Evolutionary conservation across 805 yeast genomes (phyloP).

Genomic region (Candida boleticola): DNA sequence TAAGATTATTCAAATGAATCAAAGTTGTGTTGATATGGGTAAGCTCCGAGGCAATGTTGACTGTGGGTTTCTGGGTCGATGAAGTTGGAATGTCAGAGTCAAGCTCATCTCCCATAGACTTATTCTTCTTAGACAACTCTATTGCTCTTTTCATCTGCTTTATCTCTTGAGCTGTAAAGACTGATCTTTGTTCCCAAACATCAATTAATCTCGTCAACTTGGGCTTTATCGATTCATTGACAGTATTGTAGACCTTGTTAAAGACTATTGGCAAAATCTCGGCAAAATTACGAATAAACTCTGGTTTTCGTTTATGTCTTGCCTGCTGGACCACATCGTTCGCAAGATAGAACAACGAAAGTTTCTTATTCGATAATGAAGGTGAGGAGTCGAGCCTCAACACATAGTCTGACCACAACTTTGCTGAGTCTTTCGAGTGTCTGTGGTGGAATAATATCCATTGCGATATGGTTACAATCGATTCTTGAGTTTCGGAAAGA

Average conservation of each 20-base stretch:
- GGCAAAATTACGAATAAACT: slow-evolving; percentile 58
- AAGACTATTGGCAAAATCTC: slow-evolving; percentile 45
- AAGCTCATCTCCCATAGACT: slow-evolving; percentile 2
- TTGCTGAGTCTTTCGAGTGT: slow-evolving; percentile 33
- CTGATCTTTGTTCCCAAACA: slow-evolving; percentile 57
- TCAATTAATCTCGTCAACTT: slow-evolving; percentile 50
- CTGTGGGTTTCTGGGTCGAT: neutral
- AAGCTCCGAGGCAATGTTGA: slow-evolving; percentile 28
- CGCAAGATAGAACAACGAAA: slow-evolving; percentile 65
- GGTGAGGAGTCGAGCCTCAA: slow-evolving; percentile 8
- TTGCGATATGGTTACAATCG: slow-evolving; percentile 44
- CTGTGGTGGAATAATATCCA: slow-evolving; percentile 48
- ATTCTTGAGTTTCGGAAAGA: slow-evolving; percentile 45
- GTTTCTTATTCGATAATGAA: slow-evolving; percentile 32
- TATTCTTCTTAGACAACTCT: slow-evolving; percentile 16
- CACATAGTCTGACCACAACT: slow-evolving; percentile 34
- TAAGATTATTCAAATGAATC: slow-evolving; percentile 24
- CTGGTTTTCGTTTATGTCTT: slow-evolving; percentile 56
- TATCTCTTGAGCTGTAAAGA: slow-evolving; percentile 36
- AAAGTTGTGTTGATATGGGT: slow-evolving; percentile 30
- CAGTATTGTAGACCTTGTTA: slow-evolving; percentile 22
- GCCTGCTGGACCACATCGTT: slow-evolving; percentile 84
- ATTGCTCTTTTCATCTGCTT: slow-evolving; percentile 24
- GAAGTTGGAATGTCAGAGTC: neutral
- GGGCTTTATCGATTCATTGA: slow-evolving; percentile 39